phyloP scores from a whole-genome alignment of 2,329 filamentous ascomycete species.

The Alternaria ventricosa region DNA sequence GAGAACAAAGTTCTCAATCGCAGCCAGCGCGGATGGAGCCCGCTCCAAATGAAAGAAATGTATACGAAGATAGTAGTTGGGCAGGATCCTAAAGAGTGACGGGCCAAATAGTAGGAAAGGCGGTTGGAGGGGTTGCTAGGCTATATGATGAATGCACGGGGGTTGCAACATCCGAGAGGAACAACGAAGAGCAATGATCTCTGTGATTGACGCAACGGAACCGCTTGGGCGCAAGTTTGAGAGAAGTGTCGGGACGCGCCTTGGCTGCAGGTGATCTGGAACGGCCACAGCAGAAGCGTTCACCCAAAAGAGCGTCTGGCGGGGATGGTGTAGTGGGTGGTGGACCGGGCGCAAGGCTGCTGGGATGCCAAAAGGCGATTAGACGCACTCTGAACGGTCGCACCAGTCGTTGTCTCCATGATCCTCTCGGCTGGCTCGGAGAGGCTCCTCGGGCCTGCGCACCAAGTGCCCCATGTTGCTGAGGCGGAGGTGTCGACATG shows the following conservation, averaged over 20 bases:
- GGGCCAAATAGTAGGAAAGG: conserved; percentile 46
- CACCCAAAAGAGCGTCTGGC: conserved; percentile 45
- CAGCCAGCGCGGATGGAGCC: conserved; percentile 50
- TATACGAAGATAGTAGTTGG: conserved; percentile 41
- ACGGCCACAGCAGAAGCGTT: conserved; percentile 49
- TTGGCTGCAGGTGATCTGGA: conserved; percentile 52
- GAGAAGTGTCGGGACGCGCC: conserved; percentile 48
- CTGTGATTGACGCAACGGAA: conserved; percentile 47
- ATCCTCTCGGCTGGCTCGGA: conserved; percentile 27
- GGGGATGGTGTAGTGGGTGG: conserved; percentile 38
- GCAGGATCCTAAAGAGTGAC: conserved; percentile 48
- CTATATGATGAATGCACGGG: conserved; percentile 47
- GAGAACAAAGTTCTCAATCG: conserved; percentile 46
- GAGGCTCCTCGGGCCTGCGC: conserved; percentile 28
- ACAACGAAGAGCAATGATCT: conserved; percentile 41
- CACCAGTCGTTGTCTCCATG: conserved; percentile 27
- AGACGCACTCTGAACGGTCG: conserved; percentile 32
- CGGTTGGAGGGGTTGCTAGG: conserved; percentile 39
- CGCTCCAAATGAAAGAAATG: conserved; percentile 45
- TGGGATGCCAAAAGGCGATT: conserved; percentile 37
- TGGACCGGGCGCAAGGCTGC: conserved; percentile 45
- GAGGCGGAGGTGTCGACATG: conserved; percentile 33
- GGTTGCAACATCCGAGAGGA: conserved; percentile 40
- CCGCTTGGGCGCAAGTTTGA: conserved; percentile 47
- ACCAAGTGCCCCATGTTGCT: conserved; percentile 41